phyloP scores from a whole-genome alignment of 2,329 filamentous ascomycete species.

The Neonectria sp. region DNA sequence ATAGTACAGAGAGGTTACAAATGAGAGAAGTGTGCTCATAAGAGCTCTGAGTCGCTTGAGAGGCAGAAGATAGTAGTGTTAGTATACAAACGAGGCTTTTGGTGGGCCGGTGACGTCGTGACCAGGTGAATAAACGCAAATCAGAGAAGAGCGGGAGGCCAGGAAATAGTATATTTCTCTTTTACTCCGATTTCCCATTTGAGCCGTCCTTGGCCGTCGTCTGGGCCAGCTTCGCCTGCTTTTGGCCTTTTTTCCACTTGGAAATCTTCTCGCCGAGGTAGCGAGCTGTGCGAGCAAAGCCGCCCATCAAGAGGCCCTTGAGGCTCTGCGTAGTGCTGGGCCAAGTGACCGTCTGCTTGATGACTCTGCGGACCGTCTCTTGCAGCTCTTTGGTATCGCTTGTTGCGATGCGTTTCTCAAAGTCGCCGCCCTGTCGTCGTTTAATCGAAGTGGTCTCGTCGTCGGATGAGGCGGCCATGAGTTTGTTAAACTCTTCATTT shows the following conservation, averaged over 20 bases:
- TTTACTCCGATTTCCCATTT: slow-evolving; percentile 37
- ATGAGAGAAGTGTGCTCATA: neutral
- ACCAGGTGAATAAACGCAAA: neutral
- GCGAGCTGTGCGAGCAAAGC: slow-evolving; percentile 76
- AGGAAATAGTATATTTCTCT: neutral
- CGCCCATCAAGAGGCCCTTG: slow-evolving; percentile 87
- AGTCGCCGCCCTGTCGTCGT: slow-evolving; percentile 83
- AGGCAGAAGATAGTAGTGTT: neutral
- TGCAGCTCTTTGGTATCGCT: slow-evolving; percentile 78
- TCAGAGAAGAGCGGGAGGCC: neutral
- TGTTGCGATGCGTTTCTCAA: slow-evolving; percentile 87
- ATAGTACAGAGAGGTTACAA: slow-evolving; percentile 1
- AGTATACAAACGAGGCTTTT: neutral
- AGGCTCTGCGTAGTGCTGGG: slow-evolving; percentile 89
- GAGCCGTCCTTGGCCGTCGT: neutral
- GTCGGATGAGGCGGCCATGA: slow-evolving; percentile 84
- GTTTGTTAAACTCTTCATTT: slow-evolving; percentile 83
- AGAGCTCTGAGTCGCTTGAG: neutral
- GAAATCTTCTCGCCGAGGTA: slow-evolving; percentile 88
- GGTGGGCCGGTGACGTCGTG: neutral
- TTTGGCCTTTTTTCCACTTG: slow-evolving; percentile 70
- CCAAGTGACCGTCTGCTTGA: slow-evolving; percentile 92
- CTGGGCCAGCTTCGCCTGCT: slow-evolving; percentile 41
- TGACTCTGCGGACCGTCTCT: slow-evolving; percentile 79
- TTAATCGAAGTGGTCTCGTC: slow-evolving; percentile 78